Conservation (phyloP, 2,329 filamentous ascomycete genomes). For the Cercospora sp. region DNA sequence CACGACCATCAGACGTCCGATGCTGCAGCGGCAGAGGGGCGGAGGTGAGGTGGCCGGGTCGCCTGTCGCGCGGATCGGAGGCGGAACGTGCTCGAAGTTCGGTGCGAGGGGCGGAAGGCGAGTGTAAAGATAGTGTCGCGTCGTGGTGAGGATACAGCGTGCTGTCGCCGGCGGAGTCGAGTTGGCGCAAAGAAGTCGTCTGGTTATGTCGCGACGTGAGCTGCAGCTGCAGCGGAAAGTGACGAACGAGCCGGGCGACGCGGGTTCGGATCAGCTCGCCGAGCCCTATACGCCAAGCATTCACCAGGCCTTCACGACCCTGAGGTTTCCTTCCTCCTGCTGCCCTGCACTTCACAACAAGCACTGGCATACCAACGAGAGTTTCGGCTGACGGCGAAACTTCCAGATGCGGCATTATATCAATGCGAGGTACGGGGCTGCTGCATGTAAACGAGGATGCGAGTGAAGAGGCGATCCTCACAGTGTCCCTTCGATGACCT, state of each 20-base stretch:
- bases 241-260: neutral
- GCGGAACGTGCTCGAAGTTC: neutral
- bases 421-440: no score
- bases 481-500: no score
- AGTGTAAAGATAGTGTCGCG: neutral
- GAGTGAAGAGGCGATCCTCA: no score
- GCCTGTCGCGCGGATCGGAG: neutral
- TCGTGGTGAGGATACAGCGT: neutral
- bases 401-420: no score
- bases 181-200: neutral
- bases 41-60: neutral
- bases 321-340: no score
- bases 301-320: no score
- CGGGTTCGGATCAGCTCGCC: neutral
- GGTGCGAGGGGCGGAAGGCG: neutral
- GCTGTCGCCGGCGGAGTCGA: neutral
- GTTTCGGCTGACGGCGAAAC: no score
- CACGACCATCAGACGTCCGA: neutral
- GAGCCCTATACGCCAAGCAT: neutral
- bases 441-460: no score
- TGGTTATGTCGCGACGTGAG: neutral
- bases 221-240: neutral
- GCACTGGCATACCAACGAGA: no score
- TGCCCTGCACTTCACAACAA: no score
- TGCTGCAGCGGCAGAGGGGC: neutral